Evolutionary conservation across 2,329 filamentous ascomycete genomes (phyloP).

Genomic region (Bipolaris bicolor): DNA sequence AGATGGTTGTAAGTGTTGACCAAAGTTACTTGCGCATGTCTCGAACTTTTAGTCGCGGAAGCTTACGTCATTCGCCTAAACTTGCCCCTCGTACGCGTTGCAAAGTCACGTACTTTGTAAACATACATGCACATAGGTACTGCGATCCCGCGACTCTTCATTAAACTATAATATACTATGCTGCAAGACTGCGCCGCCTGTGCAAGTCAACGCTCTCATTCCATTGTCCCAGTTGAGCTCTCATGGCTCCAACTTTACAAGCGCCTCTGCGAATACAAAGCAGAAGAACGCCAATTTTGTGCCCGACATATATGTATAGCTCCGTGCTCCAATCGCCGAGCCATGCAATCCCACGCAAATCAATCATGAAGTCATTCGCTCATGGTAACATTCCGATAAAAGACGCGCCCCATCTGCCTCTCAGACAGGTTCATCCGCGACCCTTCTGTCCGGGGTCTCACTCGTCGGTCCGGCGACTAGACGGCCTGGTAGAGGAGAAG

Average conservation of each 20-base stretch:
- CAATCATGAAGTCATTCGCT: conserved; percentile 48
- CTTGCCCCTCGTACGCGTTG: conserved; percentile 16
- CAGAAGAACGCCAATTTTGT: conserved; percentile 41
- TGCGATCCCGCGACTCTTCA: conserved; percentile 27
- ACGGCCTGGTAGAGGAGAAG: conserved; percentile 77
- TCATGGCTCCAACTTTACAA: conserved; percentile 17
- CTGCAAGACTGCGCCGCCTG: conserved; percentile 23
- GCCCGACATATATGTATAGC: conserved; percentile 25
- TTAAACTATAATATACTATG: conserved; percentile 41
- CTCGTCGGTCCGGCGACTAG: conserved; percentile 35
- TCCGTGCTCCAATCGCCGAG: conserved; percentile 48
- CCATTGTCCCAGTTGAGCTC: conserved; percentile 12
- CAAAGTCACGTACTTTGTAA: conserved; percentile 2
- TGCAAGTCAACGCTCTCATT: conserved; percentile 22
- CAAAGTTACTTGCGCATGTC: conserved; percentile 13
- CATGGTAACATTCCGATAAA: conserved; percentile 41
- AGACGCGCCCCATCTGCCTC: conserved; percentile 26
- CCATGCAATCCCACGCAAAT: conserved; percentile 44
- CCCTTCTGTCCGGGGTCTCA: conserved; percentile 21
- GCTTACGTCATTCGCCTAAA: conserved; percentile 31
- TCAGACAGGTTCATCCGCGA: conserved; percentile 16
- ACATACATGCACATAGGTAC: background rate
- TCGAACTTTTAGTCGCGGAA: conserved; percentile 34
- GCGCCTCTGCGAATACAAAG: conserved; percentile 25
- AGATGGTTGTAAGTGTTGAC: conserved; percentile 2